Percentiles rank a stretch among this genome's conserved stretches.
phyloP scores from a whole-genome alignment of 148 eudicot species.

The Dianthus caryophyllus region DNA sequence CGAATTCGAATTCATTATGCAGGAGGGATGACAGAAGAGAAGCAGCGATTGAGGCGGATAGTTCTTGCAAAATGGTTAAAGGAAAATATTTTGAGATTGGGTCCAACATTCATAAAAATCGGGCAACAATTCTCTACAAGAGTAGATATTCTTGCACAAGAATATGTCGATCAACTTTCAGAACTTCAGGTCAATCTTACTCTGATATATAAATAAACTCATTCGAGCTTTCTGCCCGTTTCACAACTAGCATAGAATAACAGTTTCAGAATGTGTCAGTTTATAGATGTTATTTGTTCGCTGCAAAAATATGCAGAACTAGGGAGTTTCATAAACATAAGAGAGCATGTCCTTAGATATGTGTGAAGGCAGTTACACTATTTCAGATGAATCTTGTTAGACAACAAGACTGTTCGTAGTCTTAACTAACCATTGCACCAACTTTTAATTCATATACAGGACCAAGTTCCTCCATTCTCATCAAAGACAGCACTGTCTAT shows the following conservation, averaged over 20 bases:
- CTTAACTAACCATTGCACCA: slow-evolving; percentile 8
- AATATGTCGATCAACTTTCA: slow-evolving; percentile 94
- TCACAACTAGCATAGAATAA: not conserved
- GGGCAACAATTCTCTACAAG: slow-evolving; percentile 99
- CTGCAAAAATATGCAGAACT: not conserved
- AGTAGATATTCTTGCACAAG: slow-evolving; percentile 98
- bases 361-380: not conserved
- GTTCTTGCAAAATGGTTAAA: slow-evolving; percentile 95
- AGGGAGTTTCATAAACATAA: not conserved
- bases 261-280: not conserved
- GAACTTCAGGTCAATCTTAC: slow-evolving; percentile 82
- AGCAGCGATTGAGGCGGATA: slow-evolving; percentile 63
- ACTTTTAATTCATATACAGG: slow-evolving; percentile 43
- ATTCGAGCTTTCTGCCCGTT: not conserved
- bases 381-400: not conserved
- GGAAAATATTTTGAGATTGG: slow-evolving; percentile 88
- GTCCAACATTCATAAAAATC: slow-evolving; percentile 95
- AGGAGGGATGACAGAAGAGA: slow-evolving; percentile 95
- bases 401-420: not conserved
- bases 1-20: slow-evolving; percentile 22
- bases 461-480: slow-evolving; percentile 99
- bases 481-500: slow-evolving; percentile 81
- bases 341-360: not conserved
- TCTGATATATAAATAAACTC: slow-evolving; percentile 1
- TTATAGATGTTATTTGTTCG: not conserved